Percentiles rank a stretch among this genome's conserved stretches.
Conservation (phyloP, 805 yeast genomes). For the Metschnikowia lochheadii region DNA sequence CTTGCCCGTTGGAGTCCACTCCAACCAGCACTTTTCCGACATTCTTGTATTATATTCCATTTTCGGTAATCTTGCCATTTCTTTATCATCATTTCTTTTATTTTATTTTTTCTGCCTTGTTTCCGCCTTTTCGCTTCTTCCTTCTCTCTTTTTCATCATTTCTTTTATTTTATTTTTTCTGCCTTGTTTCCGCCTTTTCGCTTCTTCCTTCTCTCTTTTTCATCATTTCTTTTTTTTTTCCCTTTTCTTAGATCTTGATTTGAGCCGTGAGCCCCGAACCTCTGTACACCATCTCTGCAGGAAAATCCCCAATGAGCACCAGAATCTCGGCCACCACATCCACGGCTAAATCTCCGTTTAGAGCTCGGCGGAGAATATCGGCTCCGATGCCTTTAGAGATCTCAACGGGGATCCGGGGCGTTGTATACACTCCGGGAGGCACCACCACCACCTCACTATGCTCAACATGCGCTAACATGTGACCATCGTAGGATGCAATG, state of each 20-base stretch:
- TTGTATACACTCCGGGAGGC: constrained; percentile 50
- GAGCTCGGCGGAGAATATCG: constrained; percentile 46
- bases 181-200: too few relatives aligned
- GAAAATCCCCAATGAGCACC: constrained; percentile 37
- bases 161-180: too few relatives aligned
- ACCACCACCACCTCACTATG: constrained; percentile 38
- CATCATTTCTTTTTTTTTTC: too few relatives aligned
- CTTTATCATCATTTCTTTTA: too few relatives aligned
- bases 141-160: too few relatives aligned
- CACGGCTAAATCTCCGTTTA: constrained; percentile 48
- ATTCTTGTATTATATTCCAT: too few relatives aligned
- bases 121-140: too few relatives aligned
- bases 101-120: too few relatives aligned
- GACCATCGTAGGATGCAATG: constrained; percentile 45
- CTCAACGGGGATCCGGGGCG: constrained; percentile 48
- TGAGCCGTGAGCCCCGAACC: constrained; percentile 44
- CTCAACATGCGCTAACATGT: constrained; percentile 43
- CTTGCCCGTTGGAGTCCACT: too few relatives aligned
- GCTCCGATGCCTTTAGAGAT: constrained; percentile 45
- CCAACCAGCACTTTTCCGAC: too few relatives aligned
- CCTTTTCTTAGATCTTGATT: constrained; percentile 22
- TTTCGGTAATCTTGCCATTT: too few relatives aligned
- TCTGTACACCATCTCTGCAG: constrained; percentile 39
- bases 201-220: too few relatives aligned
- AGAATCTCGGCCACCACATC: constrained; percentile 44